Base-by-base conservation (phyloP, 805 yeast species). In the Tetrapisispora iriomotensis region DNA sequence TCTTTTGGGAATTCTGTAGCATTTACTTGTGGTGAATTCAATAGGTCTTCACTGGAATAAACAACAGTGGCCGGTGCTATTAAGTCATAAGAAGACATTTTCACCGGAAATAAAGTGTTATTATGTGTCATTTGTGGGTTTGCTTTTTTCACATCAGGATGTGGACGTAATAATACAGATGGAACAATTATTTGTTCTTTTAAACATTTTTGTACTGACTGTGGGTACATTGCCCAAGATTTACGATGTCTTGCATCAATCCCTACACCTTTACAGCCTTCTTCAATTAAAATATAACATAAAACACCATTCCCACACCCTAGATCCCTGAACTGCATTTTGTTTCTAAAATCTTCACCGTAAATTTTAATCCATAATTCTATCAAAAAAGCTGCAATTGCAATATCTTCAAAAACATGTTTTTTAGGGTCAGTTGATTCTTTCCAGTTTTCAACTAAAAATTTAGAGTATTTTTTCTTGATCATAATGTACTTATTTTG, bases 261-360 rank as follows among this genome's bases (percentile, higher is more conserved):
- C 12, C 97, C 97, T 27, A 70, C 58, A 3, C 97, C 96, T 26
- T 53, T 64, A 50, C 74, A 83, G 0, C 96, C 96, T 62, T 90
- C 97, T 67, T 67, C 65, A 7, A 72, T 63, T 36, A 90, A 65
- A 21, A 90, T 73, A 49, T 84, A 74, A 9, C 85, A 94, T 33
- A 90, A 62, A 13, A 85, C 67, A 8, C 97, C 97, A 61, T 90
- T 90, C 6, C 97, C 97, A 64, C 97, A 90, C 0, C 97, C 97
- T 39, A 90, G 59, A 62, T 90, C 97, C 47, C 90, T 71, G 56
- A 88, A 90, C 50, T 79, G 79, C 48, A 66, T 62, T 25, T 54
- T 58, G 18, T 47, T 49, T 24, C 55, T 49, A 37, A 62, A 68
- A 25, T 58, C 47, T 9, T 53, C 47, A 18, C 62, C 61, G 46